These are phyloP conservation scores for Linum tenue DNA, from an alignment of 345 rosid genomes.

Conservation along the genomic window DNA sequence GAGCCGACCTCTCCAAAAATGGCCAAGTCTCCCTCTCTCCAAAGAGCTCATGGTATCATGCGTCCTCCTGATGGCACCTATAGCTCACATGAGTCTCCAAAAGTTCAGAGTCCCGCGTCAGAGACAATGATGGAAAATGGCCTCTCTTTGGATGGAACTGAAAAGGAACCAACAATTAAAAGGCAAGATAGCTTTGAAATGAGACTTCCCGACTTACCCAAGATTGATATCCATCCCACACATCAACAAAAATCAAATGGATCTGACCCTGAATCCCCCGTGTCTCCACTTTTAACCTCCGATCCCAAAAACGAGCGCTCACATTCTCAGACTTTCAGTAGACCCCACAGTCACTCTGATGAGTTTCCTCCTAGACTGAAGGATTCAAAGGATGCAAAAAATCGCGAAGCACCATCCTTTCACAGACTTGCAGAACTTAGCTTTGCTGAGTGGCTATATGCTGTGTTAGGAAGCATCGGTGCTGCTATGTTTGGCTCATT, in stretches of 20 bases:
- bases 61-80: slow-evolving; percentile 51
- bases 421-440: slow-evolving; percentile 94
- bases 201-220: slow-evolving; percentile 87
- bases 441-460: slow-evolving; percentile 96
- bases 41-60: slow-evolving; percentile 51
- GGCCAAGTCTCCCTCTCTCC: slow-evolving; percentile 91
- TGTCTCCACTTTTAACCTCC: slow-evolving; percentile 88
- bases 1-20: slow-evolving; percentile 85
- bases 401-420: slow-evolving; percentile 64
- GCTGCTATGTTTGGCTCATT: slow-evolving; percentile 98
- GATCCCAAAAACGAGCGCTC: slow-evolving; percentile 96
- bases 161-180: slow-evolving; percentile 77
- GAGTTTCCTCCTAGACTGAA: slow-evolving; percentile 42
- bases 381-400: slow-evolving; percentile 42
- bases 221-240: slow-evolving; percentile 70
- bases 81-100: slow-evolving; percentile 63
- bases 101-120: slow-evolving; percentile 57
- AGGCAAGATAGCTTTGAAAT: slow-evolving; percentile 99
- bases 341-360: slow-evolving; percentile 77
- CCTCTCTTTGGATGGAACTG: slow-evolving; percentile 43
- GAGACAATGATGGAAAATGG: slow-evolving; percentile 77
- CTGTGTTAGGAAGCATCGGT: slow-evolving; percentile 93
- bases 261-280: slow-evolving; percentile 98
- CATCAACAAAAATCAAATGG: slow-evolving; percentile 60
- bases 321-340: slow-evolving; percentile 95